phyloP scores from a whole-genome alignment of 305 asterid genomes.

The Solanum hybrid region DNA sequence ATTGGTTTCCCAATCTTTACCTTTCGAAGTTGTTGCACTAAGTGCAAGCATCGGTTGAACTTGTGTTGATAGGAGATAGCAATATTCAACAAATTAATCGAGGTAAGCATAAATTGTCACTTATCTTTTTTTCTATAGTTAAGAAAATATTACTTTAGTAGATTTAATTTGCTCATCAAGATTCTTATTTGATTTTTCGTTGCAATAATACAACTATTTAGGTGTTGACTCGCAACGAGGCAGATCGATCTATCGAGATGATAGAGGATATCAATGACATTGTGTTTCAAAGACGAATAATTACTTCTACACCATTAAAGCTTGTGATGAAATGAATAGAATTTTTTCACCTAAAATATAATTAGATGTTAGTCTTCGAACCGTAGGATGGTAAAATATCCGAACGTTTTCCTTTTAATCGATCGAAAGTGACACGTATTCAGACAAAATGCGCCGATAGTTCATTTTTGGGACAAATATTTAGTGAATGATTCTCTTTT shows the following conservation, averaged over 20 bases:
- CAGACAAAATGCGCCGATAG: background rate
- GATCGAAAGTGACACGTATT: background rate
- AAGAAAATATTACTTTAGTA: background rate
- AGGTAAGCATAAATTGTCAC: background rate
- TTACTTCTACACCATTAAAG: background rate
- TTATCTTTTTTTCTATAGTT: background rate
- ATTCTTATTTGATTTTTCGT: background rate
- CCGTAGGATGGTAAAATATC: background rate
- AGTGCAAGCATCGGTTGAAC: background rate
- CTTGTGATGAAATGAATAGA: background rate
- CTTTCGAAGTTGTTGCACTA: background rate
- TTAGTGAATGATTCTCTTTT: background rate
- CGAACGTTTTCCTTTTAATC: background rate
- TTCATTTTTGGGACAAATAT: background rate
- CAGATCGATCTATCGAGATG: background rate
- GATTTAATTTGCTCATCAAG: background rate
- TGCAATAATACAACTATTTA: background rate
- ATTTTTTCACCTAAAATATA: background rate
- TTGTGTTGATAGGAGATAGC: background rate
- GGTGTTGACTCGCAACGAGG: background rate
- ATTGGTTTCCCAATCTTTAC: background rate
- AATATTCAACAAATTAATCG: background rate
- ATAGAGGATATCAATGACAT: background rate
- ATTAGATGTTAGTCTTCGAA: background rate
- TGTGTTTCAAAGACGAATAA: background rate